Conservation (phyloP, 176 grass and related monocot species). For the Hordeum marinum region DNA sequence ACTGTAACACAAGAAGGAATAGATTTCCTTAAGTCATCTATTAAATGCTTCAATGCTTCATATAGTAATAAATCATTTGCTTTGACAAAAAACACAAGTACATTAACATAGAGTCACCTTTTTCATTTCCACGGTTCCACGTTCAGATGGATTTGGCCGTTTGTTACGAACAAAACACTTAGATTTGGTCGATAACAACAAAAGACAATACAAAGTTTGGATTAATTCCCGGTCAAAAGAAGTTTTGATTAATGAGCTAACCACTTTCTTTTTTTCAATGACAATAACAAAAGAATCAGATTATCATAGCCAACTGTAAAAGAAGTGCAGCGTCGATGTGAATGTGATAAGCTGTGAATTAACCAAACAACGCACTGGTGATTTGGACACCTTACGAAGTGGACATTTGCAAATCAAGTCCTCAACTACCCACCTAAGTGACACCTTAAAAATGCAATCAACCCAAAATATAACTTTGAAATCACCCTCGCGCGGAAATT, state of each 20-base stretch:
- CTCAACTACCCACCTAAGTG: background rate
- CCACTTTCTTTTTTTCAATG: background rate
- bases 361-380: background rate
- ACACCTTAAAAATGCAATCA: background rate
- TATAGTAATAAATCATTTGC: background rate
- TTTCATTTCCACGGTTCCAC: background rate
- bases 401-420: background rate
- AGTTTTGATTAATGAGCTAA: background rate
- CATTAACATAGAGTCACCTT: background rate
- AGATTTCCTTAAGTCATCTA: background rate
- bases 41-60: slow-evolving; percentile 1
- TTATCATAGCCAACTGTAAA: background rate
- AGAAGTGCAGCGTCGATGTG: background rate
- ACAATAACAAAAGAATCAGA: background rate
- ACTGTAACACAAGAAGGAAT: background rate
- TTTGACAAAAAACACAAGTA: background rate
- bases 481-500: background rate
- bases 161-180: slow-evolving; percentile 9
- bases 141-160: background rate
- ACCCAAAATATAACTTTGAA: background rate
- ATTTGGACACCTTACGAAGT: background rate
- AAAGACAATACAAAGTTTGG: background rate
- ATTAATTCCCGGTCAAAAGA: background rate
- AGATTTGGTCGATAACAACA: background rate
- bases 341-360: background rate